A percentile compares a stretch with the other conserved stretches of the same genome.
Conservation (phyloP, 768 basidiomycete genomes). For the Lactarius psammicola region DNA sequence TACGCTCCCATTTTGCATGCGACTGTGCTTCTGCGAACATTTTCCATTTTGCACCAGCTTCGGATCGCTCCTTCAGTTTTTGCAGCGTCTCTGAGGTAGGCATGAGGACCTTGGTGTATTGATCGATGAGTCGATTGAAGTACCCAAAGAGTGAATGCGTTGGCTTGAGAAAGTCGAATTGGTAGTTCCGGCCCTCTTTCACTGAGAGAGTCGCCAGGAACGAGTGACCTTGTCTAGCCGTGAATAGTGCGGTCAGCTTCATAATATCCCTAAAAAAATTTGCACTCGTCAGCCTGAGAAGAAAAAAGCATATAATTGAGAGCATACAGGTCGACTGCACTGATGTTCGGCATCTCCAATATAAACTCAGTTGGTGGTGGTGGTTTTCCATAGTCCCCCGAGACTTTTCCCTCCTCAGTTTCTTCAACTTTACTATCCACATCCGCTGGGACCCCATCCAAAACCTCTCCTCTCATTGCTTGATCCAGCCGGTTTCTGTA, state of each 20-base stretch:
- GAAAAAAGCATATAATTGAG: background rate
- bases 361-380: constrained; percentile 83
- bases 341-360: constrained; percentile 83
- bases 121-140: constrained; percentile 96
- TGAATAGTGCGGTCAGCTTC: constrained; percentile 94
- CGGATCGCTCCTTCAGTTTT: constrained; percentile 61
- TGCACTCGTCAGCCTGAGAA: background rate
- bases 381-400: constrained; percentile 62
- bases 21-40: constrained; percentile 71
- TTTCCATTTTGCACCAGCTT: constrained; percentile 70
- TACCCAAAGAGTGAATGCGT: constrained; percentile 95
- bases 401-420: constrained; percentile 14
- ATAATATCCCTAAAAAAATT: constrained; percentile 75
- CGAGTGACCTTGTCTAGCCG: constrained; percentile 82
- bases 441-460: constrained; percentile 52
- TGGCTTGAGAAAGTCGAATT: constrained; percentile 96
- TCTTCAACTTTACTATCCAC: constrained; percentile 15
- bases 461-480: constrained; percentile 69
- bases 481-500: constrained; percentile 90
- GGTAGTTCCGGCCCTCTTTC: constrained; percentile 91
- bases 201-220: constrained; percentile 85
- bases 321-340: constrained; percentile 86
- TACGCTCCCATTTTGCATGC: constrained; percentile 87
- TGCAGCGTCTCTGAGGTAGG: constrained; percentile 75
- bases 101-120: constrained; percentile 87